phyloP scores from a whole-genome alignment of 2,329 filamentous ascomycete genomes.

The Magnaporthiopsis rhizophila region DNA sequence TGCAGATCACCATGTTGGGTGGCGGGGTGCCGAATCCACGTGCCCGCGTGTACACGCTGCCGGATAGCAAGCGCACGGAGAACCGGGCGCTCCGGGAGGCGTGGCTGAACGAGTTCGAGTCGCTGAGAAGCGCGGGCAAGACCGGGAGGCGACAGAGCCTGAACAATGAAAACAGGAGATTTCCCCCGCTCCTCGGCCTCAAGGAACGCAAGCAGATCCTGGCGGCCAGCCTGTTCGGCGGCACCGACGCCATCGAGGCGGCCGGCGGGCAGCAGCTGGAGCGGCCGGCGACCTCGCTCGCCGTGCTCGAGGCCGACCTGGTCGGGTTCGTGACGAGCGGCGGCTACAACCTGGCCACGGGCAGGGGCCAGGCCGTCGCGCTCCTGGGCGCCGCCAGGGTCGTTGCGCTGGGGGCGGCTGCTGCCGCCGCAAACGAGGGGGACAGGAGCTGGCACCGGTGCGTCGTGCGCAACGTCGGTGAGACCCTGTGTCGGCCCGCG shows the following conservation, averaged over 20 bases:
- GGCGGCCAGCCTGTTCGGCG: conserved; percentile 35
- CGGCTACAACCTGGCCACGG: conserved; percentile 70
- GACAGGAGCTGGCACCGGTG: conserved; percentile 36
- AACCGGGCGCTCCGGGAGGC: conserved; percentile 48
- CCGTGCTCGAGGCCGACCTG: conserved; percentile 62
- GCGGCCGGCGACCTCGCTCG: conserved; percentile 50
- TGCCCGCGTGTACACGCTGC: conserved; percentile 81
- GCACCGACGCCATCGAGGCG: conserved; percentile 28
- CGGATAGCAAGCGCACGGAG: conserved; percentile 27
- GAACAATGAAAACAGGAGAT: conserved; percentile 13
- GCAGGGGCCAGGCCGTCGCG: conserved; percentile 68
- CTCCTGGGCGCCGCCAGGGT: conserved; percentile 56
- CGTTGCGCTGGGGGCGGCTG: conserved; percentile 27
- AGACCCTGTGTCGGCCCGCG: conserved; percentile 28
- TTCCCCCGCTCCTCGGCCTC: conserved; percentile 21
- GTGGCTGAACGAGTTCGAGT: conserved; percentile 59
- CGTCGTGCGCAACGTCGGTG: conserved; percentile 74
- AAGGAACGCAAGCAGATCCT: conserved; percentile 34
- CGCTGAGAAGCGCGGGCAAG: conserved; percentile 1
- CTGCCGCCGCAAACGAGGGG: conserved; percentile 17
- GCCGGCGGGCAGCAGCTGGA: conserved; percentile 13
- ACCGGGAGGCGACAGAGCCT: conserved; percentile 9
- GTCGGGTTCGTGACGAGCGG: conserved; percentile 89
- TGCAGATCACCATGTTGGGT: conserved; percentile 58
- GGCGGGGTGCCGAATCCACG: conserved; percentile 64